A percentile compares a stretch with the other conserved stretches of the same genome.
Evolutionary conservation across 306 rosid genomes (phyloP).

Genomic region (Cicer yamashitae): DNA sequence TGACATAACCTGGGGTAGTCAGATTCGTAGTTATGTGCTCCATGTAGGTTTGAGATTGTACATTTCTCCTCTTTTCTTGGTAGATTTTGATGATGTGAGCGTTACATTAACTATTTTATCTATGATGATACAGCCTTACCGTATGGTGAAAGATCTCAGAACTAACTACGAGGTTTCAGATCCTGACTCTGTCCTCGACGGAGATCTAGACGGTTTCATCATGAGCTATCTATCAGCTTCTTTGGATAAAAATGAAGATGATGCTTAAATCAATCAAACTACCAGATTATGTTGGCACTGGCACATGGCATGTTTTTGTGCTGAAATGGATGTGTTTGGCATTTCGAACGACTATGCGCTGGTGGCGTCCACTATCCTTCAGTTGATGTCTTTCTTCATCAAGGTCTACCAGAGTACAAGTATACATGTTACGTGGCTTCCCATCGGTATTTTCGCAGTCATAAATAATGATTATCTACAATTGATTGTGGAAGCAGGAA

Average conservation of each 20-base stretch:
- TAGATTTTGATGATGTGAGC: conserved; percentile 23
- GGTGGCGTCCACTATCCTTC: conserved; percentile 18
- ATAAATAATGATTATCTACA: conserved; percentile 30
- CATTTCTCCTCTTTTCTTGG: conserved; percentile 14
- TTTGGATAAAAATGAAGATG: conserved; percentile 71
- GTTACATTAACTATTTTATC: conserved; percentile 35
- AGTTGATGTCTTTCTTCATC: conserved; percentile 24
- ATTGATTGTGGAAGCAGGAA: conserved; percentile 28
- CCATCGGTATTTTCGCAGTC: neutral
- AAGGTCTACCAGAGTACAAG: conserved; percentile 27
- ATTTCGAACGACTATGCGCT: conserved; percentile 25
- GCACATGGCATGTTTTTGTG: conserved; percentile 32
- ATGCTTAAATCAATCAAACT: conserved; percentile 44
- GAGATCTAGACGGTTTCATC: conserved; percentile 87
- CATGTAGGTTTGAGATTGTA: conserved; percentile 64
- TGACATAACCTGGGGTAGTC: conserved; percentile 96
- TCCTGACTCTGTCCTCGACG: conserved; percentile 90
- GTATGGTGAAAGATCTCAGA: conserved; percentile 95
- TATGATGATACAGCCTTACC: conserved; percentile 77
- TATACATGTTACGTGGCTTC: conserved; percentile 18
- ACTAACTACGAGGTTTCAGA: conserved; percentile 91
- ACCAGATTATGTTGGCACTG: conserved; percentile 5
- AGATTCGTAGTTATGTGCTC: conserved; percentile 93
- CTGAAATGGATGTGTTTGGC: conserved; percentile 27
- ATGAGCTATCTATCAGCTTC: conserved; percentile 82